Evolutionary conservation across 306 rosid species (phyloP), one percentile per base, ranked within the genome.

Genomic region (Corylus avellana): DNA sequence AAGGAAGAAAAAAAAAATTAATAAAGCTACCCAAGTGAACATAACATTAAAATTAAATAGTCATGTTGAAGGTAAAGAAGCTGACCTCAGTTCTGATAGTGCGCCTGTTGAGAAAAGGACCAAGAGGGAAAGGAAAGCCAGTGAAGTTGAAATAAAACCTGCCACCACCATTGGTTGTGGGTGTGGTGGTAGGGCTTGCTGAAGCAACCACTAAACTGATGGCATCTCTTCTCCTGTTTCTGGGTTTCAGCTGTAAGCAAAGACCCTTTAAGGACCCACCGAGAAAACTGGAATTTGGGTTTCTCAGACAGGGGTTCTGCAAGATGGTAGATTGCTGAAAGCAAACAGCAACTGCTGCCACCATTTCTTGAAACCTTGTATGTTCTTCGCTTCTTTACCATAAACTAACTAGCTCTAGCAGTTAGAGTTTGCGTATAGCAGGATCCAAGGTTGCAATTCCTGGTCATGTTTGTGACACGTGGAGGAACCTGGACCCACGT

Each of bases 41-140:
- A 42, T 6, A 42, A 42, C 46, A 42, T 42, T 42, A 56, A 44
- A 29, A 73, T 46, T 39, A 71, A 73, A 73, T 42, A 73, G 44
- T 32, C 62, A 84, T 72, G 74, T 25, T 74, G 2, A 71, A 81
- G 64, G 35, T 7, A 78, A 78, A 44, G 70, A 55, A 54, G 77
- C 61, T 79, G 1, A 95, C 98, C 92, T 93, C 99, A 63, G 92
- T 89, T 76, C 96, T 91, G n/a, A 80, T 89, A 55, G 99, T 90
- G 76, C 91, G 78, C 46, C 99, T 86, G 39, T 90, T 89, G 74
- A 95, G 96, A 70, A 95, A 95, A 77, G 99, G 98, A 3, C 99
- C 99, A 56, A 95, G 90, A 57, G 99, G 99, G 81, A 95, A 95
- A 76, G 99, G 99, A 80, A 95, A 93, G 0, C 98, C 99, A 37